Evolutionary conservation across 768 basidiomycete species (phyloP).

Genomic region (Albatrellus ellisii): DNA sequence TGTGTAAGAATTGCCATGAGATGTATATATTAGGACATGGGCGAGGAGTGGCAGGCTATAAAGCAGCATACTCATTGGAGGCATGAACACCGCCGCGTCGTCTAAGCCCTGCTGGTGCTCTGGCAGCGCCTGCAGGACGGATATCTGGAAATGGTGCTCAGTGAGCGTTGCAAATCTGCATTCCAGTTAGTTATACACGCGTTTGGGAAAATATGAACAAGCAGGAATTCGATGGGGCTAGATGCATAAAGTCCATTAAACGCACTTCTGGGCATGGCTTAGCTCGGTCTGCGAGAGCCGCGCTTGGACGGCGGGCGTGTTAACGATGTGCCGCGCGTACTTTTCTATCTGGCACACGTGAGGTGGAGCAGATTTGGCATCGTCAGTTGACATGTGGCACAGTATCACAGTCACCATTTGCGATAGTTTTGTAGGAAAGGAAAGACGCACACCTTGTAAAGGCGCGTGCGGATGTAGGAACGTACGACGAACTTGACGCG

Average conservation of each 20-base stretch:
- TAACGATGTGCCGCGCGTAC: constrained; percentile 67
- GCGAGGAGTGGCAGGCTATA: neutral
- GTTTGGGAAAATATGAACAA: neutral
- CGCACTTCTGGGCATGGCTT: constrained; percentile 63
- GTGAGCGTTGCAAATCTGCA: constrained; percentile 61
- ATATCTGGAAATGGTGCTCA: constrained; percentile 65
- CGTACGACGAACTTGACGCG: constrained; percentile 86
- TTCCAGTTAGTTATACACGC: neutral
- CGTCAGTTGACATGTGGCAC: no score
- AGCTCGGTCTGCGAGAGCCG: constrained; percentile 75
- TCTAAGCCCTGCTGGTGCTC: constrained; percentile 65
- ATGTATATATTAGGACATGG: constrained; percentile 7
- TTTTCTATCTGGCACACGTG: constrained; percentile 60
- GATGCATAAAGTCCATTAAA: no score
- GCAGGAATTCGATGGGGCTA: no score
- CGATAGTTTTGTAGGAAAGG: no score
- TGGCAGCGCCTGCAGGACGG: constrained; percentile 76
- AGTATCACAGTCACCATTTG: no score
- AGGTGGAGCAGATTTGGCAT: neutral
- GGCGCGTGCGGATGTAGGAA: constrained; percentile 75
- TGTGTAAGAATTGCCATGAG: neutral
- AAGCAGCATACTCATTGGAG: constrained; percentile 49
- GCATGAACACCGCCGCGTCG: constrained; percentile 57
- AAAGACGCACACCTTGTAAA: constrained; percentile 55
- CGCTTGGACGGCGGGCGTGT: constrained; percentile 59